Conservation (phyloP, 768 basidiomycete genomes). For the Asterophora parasitica region DNA sequence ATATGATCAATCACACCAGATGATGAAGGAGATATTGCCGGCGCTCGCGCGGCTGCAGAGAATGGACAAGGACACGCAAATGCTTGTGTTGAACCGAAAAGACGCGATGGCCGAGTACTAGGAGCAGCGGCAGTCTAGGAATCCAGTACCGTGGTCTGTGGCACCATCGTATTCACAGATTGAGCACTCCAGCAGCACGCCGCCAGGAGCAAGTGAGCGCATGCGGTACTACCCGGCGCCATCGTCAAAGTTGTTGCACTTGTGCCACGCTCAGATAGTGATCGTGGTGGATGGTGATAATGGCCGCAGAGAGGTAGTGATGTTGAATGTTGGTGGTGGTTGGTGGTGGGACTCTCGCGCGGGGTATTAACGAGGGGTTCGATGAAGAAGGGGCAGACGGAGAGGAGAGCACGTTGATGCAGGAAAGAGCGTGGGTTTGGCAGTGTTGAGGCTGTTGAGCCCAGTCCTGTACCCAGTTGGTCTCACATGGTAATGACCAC, state of each 20-base stretch:
- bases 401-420: too few species aligned
- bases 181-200: conserved; percentile 93
- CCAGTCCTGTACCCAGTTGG: too few species aligned
- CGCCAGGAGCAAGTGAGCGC: background rate
- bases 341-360: too few species aligned
- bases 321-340: conserved; percentile 67
- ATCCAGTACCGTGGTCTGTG: too few species aligned
- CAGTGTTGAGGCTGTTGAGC: too few species aligned
- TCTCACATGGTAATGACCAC: too few species aligned
- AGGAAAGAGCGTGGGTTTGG: too few species aligned
- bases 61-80: conserved; percentile 86
- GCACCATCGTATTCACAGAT: conserved; percentile 82
- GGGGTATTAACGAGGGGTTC: too few species aligned
- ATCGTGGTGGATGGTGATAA: conserved; percentile 63
- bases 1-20: conserved; percentile 85
- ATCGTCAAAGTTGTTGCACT: conserved; percentile 59
- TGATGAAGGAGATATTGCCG: conserved; percentile 89
- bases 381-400: too few species aligned
- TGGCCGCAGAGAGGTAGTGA: conserved; percentile 57
- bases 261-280: conserved; percentile 60
- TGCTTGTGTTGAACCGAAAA: conserved; percentile 91
- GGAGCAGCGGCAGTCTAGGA: conserved; percentile 84
- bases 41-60: conserved; percentile 86
- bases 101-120: conserved; percentile 95
- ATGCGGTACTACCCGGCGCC: conserved; percentile 59